Percentiles rank a stretch among this genome's conserved stretches.
Evolutionary conservation across 2,329 filamentous ascomycete species (phyloP).

Genomic region (Phialophora verrucosa): DNA sequence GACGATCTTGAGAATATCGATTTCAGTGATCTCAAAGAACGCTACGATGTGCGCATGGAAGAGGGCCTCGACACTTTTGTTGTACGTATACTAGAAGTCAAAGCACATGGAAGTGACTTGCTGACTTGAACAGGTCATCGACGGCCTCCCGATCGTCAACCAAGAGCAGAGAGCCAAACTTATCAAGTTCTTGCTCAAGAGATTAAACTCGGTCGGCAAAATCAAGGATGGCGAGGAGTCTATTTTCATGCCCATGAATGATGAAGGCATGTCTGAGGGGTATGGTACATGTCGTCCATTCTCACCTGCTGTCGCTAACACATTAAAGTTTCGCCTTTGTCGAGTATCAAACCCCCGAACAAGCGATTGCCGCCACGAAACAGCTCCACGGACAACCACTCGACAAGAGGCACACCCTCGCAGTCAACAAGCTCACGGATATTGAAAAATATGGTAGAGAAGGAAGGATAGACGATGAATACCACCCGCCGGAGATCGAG

Average conservation of each 20-base stretch:
- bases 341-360: conserved; percentile 88
- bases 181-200: conserved; percentile 93
- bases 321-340: conserved; percentile 85
- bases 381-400: conserved; percentile 84
- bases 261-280: conserved; percentile 84
- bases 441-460: conserved; percentile 95
- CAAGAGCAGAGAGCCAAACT: conserved; percentile 93
- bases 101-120: neutral
- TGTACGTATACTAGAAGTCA: conserved; percentile 27
- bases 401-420: conserved; percentile 94
- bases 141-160: conserved; percentile 86
- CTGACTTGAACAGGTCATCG: conserved; percentile 66
- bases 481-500: conserved; percentile 78
- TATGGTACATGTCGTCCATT: conserved; percentile 53
- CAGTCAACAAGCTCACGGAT: conserved; percentile 97
- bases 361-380: conserved; percentile 88
- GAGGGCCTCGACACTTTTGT: conserved; percentile 96
- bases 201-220: conserved; percentile 78
- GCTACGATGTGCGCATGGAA: conserved; percentile 94
- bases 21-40: conserved; percentile 87
- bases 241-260: conserved; percentile 91
- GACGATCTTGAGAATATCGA: conserved; percentile 93
- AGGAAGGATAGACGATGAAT: conserved; percentile 90
- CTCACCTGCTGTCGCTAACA: neutral
- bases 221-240: conserved; percentile 78